A percentile compares a stretch with the other conserved stretches of the same genome.
phyloP scores from a whole-genome alignment of 2,329 filamentous ascomycete genomes.

The Reticulascus tulasneorum region DNA sequence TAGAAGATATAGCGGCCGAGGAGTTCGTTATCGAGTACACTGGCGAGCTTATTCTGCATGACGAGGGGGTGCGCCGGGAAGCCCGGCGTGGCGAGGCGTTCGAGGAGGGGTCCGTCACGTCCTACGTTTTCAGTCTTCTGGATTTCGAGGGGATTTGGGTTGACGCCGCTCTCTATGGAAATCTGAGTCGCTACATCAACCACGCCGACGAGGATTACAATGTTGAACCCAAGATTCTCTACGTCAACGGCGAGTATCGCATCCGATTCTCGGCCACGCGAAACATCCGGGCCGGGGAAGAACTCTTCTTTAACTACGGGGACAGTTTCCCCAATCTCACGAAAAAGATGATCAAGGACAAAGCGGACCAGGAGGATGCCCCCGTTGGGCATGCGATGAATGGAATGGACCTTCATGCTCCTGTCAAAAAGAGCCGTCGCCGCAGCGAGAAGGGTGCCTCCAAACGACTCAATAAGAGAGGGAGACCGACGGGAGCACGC shows the following conservation, averaged over 20 bases:
- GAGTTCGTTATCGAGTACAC: slow-evolving; percentile 81
- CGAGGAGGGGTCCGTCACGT: slow-evolving; percentile 56
- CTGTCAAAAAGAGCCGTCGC: slow-evolving; percentile 6
- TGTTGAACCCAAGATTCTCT: slow-evolving; percentile 60
- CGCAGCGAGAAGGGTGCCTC: slow-evolving; percentile 3
- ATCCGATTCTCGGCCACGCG: slow-evolving; percentile 69
- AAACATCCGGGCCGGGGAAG: slow-evolving; percentile 67
- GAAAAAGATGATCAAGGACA: slow-evolving; percentile 45
- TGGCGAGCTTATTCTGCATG: slow-evolving; percentile 69
- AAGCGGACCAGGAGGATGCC: slow-evolving; percentile 23
- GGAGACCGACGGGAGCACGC: slow-evolving; percentile 9
- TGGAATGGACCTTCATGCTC: too few species aligned
- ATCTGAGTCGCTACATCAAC: slow-evolving; percentile 81
- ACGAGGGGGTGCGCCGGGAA: slow-evolving; percentile 66
- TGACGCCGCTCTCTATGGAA: slow-evolving; percentile 73
- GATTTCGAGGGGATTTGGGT: slow-evolving; percentile 63
- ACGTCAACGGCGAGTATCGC: slow-evolving; percentile 72
- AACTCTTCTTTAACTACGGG: slow-evolving; percentile 80
- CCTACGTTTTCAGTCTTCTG: slow-evolving; percentile 60
- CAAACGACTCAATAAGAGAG: slow-evolving; percentile 7
- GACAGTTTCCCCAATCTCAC: slow-evolving; percentile 62
- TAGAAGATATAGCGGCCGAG: slow-evolving; percentile 60
- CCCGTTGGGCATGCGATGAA: neutral
- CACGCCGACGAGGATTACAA: slow-evolving; percentile 59
- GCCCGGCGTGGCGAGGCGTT: slow-evolving; percentile 57